These are phyloP conservation scores for Amanita rubescens DNA, from an alignment of 768 basidiomycete species.

Conservation along the genomic window DNA sequence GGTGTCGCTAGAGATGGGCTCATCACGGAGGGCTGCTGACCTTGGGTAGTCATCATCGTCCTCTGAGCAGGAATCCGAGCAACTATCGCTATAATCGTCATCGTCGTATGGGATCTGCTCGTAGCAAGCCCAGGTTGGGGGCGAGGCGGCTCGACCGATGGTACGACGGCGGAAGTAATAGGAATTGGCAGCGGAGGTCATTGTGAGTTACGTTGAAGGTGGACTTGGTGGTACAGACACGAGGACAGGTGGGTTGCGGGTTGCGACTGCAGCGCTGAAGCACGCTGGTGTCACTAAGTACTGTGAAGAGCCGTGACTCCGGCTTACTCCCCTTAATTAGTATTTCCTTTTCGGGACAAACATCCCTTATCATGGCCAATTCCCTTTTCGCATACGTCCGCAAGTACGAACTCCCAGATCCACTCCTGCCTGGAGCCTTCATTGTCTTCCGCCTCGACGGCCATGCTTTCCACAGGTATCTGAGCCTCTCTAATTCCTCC, in stretches of 20 bases:
- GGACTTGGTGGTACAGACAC: neutral
- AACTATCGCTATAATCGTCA: conserved; percentile 53
- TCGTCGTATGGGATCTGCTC: conserved; percentile 77
- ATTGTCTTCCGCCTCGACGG: conserved; percentile 88
- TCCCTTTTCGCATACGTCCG: conserved; percentile 91
- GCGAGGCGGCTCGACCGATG: conserved; percentile 74
- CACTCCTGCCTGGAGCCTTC: conserved; percentile 75
- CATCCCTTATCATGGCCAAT: conserved; percentile 69
- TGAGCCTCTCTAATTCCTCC: neutral
- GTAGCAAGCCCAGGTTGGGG: conserved; percentile 86
- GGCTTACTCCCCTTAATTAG: neutral
- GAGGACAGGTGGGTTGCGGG: neutral
- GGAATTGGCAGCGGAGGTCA: conserved; percentile 33
- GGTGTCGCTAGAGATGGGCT: conserved; percentile 20
- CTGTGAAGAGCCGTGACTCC: conserved; percentile 7
- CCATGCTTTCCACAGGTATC: conserved; percentile 85
- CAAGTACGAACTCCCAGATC: conserved; percentile 83
- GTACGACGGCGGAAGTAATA: conserved; percentile 62
- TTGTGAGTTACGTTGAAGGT: conserved; percentile 12
- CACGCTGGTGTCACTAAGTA: too few species aligned
- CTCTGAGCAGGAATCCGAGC: conserved; percentile 63
- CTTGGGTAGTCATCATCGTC: conserved; percentile 59
- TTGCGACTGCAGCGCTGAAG: neutral
- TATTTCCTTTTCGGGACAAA: conserved; percentile 2
- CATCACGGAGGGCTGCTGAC: conserved; percentile 10